Evolutionary conservation across 495 filamentous ascomycete genomes (phyloP).

Genomic region (Trichocladium antarcticum): DNA sequence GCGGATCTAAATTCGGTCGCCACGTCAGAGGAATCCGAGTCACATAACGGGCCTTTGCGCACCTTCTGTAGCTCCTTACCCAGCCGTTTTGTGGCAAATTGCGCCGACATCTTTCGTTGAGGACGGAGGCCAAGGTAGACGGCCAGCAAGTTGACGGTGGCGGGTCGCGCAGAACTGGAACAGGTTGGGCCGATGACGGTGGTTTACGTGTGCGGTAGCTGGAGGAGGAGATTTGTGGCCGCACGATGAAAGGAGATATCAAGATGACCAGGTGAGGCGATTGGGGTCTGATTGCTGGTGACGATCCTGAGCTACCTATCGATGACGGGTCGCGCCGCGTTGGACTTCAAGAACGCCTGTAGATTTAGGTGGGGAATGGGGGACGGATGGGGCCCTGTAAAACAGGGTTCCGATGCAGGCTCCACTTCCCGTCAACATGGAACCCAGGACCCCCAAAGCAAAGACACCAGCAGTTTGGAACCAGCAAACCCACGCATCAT

Average conservation of each 20-base stretch:
- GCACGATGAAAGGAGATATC: too few species aligned
- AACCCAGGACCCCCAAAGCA: background rate
- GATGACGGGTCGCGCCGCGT: background rate
- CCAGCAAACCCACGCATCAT: background rate
- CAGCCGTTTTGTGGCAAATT: constrained; percentile 40
- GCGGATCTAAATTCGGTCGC: constrained; percentile 34
- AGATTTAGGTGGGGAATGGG: background rate
- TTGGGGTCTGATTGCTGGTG: background rate
- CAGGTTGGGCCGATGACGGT: too few species aligned
- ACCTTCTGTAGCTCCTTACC: constrained; percentile 45
- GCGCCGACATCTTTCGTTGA: constrained; percentile 26
- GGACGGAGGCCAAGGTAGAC: background rate
- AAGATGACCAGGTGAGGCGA: background rate
- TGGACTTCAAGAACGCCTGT: background rate
- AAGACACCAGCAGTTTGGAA: background rate
- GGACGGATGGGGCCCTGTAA: background rate
- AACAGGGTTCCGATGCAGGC: background rate
- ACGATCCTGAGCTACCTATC: too few species aligned
- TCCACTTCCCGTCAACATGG: constrained; percentile 1
- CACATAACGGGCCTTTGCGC: background rate
- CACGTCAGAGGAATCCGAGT: background rate
- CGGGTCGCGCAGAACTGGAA: background rate
- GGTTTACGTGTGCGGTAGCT: too few species aligned
- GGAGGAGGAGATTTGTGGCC: too few species aligned
- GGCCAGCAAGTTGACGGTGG: background rate